phyloP scores from a whole-genome alignment of 441 rosid species.

The Euphorbia schlechtendalii region DNA sequence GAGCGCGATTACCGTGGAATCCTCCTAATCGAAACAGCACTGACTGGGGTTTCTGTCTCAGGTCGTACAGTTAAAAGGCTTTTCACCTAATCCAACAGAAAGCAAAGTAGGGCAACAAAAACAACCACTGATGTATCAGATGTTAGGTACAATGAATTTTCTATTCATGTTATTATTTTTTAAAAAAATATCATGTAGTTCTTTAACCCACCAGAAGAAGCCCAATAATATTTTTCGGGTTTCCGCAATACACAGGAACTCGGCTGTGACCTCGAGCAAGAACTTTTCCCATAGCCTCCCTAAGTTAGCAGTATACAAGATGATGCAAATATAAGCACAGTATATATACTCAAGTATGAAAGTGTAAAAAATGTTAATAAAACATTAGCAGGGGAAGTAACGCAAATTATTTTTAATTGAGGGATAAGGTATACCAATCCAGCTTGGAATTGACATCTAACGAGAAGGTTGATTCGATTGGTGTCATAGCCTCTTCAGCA shows the following conservation, averaged over 20 bases:
- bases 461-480: constrained; percentile 91
- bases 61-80: constrained; percentile 94
- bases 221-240: constrained; percentile 78
- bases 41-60: constrained; percentile 93
- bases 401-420: neutral
- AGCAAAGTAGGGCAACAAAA: constrained; percentile 4
- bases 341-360: neutral
- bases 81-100: constrained; percentile 49
- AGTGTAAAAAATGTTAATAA: constrained; percentile 4
- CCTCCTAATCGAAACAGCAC: constrained; percentile 88
- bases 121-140: constrained; percentile 6
- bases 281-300: constrained; percentile 99
- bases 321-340: neutral
- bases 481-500: constrained; percentile 99
- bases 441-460: constrained; percentile 88
- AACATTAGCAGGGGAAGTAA: neutral
- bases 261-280: constrained; percentile 96
- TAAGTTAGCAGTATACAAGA: constrained; percentile 25
- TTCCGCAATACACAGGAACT: constrained; percentile 88
- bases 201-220: constrained; percentile 70
- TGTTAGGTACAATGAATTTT: constrained; percentile 6
- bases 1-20: constrained; percentile 60
- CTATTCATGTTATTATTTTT: too few species aligned
- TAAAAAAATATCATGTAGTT: too few species aligned
- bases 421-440: constrained; percentile 60